These are phyloP conservation scores for Eucalyptus pumila DNA, from an alignment of 345 rosid genomes.

Conservation along the genomic window DNA sequence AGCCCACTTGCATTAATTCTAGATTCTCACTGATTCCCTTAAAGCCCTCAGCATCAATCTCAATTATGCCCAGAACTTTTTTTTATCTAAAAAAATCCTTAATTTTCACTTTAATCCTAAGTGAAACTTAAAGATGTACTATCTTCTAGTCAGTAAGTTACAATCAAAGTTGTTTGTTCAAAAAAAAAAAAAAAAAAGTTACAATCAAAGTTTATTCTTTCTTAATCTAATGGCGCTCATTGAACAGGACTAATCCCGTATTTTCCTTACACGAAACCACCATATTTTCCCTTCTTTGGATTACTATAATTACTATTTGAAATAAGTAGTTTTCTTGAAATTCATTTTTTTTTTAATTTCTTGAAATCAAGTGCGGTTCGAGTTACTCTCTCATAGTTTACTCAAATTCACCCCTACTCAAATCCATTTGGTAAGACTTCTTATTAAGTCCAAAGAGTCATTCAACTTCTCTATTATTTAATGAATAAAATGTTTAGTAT, in stretches of 20 bases:
- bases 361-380: background rate
- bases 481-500: background rate
- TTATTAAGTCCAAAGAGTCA: background rate
- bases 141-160: background rate
- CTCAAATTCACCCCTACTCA: background rate
- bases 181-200: no score
- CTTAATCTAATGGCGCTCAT: background rate
- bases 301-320: background rate
- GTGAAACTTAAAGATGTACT: background rate
- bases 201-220: background rate
- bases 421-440: background rate
- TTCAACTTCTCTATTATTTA: background rate
- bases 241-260: background rate
- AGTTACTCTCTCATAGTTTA: background rate
- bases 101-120: background rate
- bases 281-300: background rate
- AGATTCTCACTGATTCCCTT: background rate
- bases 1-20: background rate
- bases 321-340: background rate
- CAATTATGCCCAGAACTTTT: background rate
- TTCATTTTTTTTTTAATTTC: background rate
- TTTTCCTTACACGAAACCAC: background rate
- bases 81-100: background rate
- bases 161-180: background rate
- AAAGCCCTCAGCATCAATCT: background rate